Percentiles rank a stretch among this genome's conserved stretches.
Evolutionary conservation across 2,329 filamentous ascomycete species (phyloP).

Genomic region (Oidium heveae): DNA sequence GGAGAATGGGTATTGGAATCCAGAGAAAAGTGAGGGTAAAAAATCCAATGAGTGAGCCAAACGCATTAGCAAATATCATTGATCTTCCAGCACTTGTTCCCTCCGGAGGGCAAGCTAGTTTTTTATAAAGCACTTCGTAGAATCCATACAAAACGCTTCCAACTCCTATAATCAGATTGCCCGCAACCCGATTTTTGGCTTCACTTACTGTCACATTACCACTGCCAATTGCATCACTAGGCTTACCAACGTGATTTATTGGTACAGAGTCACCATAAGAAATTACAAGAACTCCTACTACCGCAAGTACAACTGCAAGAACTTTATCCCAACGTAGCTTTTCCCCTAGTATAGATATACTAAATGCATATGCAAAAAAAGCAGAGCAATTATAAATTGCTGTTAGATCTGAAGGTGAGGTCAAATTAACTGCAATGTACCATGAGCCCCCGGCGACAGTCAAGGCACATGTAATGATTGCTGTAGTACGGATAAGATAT

Average conservation of each 20-base stretch:
- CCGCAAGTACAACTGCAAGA: slow-evolving; percentile 63
- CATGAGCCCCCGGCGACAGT: slow-evolving; percentile 81
- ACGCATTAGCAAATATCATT: slow-evolving; percentile 85
- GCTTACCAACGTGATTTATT: slow-evolving; percentile 27
- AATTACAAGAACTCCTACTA: slow-evolving; percentile 75
- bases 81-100: slow-evolving; percentile 35
- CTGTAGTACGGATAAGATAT: slow-evolving; percentile 60
- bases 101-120: slow-evolving; percentile 75
- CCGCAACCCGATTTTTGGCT: slow-evolving; percentile 46
- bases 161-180: slow-evolving; percentile 76
- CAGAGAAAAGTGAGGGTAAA: slow-evolving; percentile 78
- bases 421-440: slow-evolving; percentile 88
- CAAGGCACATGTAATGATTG: slow-evolving; percentile 59
- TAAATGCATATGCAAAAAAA: slow-evolving; percentile 96
- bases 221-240: slow-evolving; percentile 25
- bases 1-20: slow-evolving; percentile 71
- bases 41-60: slow-evolving; percentile 62
- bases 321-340: slow-evolving; percentile 66
- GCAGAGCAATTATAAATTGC: slow-evolving; percentile 98
- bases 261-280: slow-evolving; percentile 58
- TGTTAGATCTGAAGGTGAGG: slow-evolving; percentile 76
- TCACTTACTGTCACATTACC: slow-evolving; percentile 14
- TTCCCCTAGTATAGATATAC: slow-evolving; percentile 69
- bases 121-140: slow-evolving; percentile 94
- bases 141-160: slow-evolving; percentile 86